Base-by-base conservation (phyloP, 805 yeast genomes). In the Barnettozyma botsteinii region DNA sequence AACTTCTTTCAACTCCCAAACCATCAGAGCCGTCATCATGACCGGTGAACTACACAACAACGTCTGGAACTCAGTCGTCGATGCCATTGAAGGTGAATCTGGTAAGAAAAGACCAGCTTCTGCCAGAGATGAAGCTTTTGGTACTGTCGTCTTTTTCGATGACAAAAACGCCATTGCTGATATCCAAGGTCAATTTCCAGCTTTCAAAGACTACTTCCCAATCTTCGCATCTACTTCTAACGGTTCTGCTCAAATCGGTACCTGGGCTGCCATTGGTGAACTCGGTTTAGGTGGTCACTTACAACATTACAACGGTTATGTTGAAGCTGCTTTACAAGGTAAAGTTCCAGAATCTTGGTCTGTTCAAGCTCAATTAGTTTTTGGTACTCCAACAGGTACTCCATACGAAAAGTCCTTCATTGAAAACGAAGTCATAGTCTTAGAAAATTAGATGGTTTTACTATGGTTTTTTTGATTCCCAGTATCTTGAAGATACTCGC, bases 1-100 rank as follows among this genome's bases (percentile, higher is more conserved):
- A 52, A 67, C 75, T 17, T 55, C 72, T 21, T 73, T 71, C 67
- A 73, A 73, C 64, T 65, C 71, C 33, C 79, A 73, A 57, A 62
- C 67, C 33, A 60, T 65, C 52, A 66, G 78, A 35, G 77, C 77
- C 18, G 53, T 71, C 19, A 64, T 73, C 44, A 34, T 73, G 36
- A 65, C 69, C 37, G 76, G 75, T 43, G 67, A 55, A 3, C 48
- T 67, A 34, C 76, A 70, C 62, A 65, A 62, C 42, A 48, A 61
- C 39, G 66, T 71, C 14, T 73, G 79, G 79, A 59, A 59, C 41
- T 45, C 62, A 20, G 73, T 69, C 26, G 60, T 57, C 42, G 59
- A 60, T 14, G 56, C 65, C 35, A 56, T 66, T 34, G 65, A 65
- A 35, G 57, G 53, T 25, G 72, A 60, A 6, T 50, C 51, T 40